A percentile compares a stretch with the other conserved stretches of the same genome.
Evolutionary conservation across 2,329 filamentous ascomycete species (phyloP).

Genomic region (Aspergillus texensis): DNA sequence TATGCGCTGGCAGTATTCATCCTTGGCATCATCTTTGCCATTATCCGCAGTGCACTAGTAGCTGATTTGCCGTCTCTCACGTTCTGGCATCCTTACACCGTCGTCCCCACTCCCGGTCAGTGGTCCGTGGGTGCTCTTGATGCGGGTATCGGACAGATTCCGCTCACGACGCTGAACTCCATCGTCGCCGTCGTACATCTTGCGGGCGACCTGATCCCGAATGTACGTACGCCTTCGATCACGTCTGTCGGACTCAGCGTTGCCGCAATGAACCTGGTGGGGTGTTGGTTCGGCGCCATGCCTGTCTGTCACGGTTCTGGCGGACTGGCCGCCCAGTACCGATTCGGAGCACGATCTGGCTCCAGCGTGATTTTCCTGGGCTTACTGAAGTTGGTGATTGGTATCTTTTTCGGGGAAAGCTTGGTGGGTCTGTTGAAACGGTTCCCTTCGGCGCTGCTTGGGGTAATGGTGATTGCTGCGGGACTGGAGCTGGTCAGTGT

Average conservation of each 20-base stretch:
- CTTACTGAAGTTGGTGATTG: slow-evolving; percentile 72
- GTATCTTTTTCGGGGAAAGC: slow-evolving; percentile 72
- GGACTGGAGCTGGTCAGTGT: slow-evolving; percentile 86
- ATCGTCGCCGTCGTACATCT: slow-evolving; percentile 85
- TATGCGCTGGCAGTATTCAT: slow-evolving; percentile 76
- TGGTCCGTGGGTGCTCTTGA: slow-evolving; percentile 61
- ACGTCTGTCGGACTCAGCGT: slow-evolving; percentile 82
- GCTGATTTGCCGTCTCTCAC: slow-evolving; percentile 54
- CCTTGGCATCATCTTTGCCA: slow-evolving; percentile 68
- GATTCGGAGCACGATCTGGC: slow-evolving; percentile 88
- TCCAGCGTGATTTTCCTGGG: slow-evolving; percentile 81
- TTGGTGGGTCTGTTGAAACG: slow-evolving; percentile 69
- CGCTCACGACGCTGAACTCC: slow-evolving; percentile 89
- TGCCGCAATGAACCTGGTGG: slow-evolving; percentile 77
- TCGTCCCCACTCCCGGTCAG: slow-evolving; percentile 48
- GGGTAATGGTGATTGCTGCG: slow-evolving; percentile 86
- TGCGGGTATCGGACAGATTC: slow-evolving; percentile 82
- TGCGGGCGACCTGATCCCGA: slow-evolving; percentile 74
- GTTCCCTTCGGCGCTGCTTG: slow-evolving; percentile 78
- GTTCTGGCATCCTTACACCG: slow-evolving; percentile 62
- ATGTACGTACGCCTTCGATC: slow-evolving; percentile 67
- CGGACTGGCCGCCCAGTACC: slow-evolving; percentile 84
- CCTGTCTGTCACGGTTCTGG: slow-evolving; percentile 92
- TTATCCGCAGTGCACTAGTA: slow-evolving; percentile 41
- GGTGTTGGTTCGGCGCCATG: slow-evolving; percentile 94